A percentile compares a stretch with the other conserved stretches of the same genome.
Evolutionary conservation across 805 yeast genomes (phyloP).

Genomic region (Candida stauntonica): DNA sequence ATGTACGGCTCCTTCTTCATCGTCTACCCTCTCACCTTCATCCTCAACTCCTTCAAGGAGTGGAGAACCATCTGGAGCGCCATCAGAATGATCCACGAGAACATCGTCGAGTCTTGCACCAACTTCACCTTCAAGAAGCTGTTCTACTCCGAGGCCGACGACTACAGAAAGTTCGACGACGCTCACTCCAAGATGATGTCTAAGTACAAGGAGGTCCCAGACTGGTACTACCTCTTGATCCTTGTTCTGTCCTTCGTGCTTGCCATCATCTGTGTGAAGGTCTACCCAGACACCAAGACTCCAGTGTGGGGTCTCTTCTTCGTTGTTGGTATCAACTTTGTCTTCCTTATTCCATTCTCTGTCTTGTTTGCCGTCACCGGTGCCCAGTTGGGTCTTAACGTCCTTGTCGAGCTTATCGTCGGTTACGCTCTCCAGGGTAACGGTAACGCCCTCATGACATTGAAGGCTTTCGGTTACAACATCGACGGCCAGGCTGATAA

Average conservation of each 20-base stretch:
- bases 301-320: slow-evolving; percentile 61
- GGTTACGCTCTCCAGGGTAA: slow-evolving; percentile 50
- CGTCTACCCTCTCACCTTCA: slow-evolving; percentile 46
- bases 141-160: not conserved
- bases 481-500: slow-evolving; percentile 62
- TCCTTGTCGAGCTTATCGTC: slow-evolving; percentile 50
- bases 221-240: slow-evolving; percentile 38
- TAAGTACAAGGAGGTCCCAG: slow-evolving; percentile 57
- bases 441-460: slow-evolving; percentile 47
- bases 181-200: slow-evolving; percentile 43
- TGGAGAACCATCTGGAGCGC: slow-evolving; percentile 31
- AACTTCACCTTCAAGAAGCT: slow-evolving; percentile 6
- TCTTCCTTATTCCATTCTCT: slow-evolving; percentile 50
- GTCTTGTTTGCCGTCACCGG: slow-evolving; percentile 47
- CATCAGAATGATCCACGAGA: slow-evolving; percentile 8
- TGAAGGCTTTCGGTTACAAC: slow-evolving; percentile 52
- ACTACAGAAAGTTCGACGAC: slow-evolving; percentile 15
- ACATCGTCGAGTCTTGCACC: slow-evolving; percentile 5
- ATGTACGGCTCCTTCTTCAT: slow-evolving; percentile 48
- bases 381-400: slow-evolving; percentile 43
- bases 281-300: slow-evolving; percentile 43
- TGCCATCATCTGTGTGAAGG: slow-evolving; percentile 41
- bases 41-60: slow-evolving; percentile 42
- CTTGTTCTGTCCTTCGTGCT: slow-evolving; percentile 39
- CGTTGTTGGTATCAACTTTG: slow-evolving; percentile 44